Evolutionary conservation across 148 eudicot genomes (phyloP).

Genomic region (Polygonum aviculare): DNA sequence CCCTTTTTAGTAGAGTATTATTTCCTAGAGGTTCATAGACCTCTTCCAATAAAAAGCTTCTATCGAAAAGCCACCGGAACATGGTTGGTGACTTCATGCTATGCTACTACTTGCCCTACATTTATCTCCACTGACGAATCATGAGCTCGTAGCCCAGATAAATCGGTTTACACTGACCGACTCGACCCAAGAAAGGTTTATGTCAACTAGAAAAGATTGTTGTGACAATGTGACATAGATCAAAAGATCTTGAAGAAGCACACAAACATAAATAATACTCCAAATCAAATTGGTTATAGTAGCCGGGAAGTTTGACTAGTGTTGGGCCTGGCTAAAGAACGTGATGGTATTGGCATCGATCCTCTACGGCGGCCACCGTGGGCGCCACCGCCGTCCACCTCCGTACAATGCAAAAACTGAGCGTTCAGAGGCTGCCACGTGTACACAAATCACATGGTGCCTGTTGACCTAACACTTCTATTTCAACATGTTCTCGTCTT

Average conservation of each 20-base stretch:
- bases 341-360: too few relatives aligned
- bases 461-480: background rate
- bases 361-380: background rate
- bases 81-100: too few relatives aligned
- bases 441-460: background rate
- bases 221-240: too few relatives aligned
- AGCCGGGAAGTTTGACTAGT: conserved; percentile 3
- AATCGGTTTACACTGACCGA: too few relatives aligned
- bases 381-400: background rate
- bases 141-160: too few relatives aligned
- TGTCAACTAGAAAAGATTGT: background rate
- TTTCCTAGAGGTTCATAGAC: too few relatives aligned
- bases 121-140: too few relatives aligned
- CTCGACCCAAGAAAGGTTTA: background rate
- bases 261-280: background rate
- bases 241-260: background rate
- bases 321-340: background rate
- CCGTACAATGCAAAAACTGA: background rate
- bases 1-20: too few relatives aligned
- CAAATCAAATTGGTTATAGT: background rate
- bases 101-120: too few relatives aligned
- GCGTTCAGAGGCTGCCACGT: background rate
- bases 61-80: too few relatives aligned
- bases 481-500: background rate
- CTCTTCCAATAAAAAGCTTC: too few relatives aligned